Base-by-base conservation (phyloP, 805 yeast species). In the Cyberlindnera maritima region DNA sequence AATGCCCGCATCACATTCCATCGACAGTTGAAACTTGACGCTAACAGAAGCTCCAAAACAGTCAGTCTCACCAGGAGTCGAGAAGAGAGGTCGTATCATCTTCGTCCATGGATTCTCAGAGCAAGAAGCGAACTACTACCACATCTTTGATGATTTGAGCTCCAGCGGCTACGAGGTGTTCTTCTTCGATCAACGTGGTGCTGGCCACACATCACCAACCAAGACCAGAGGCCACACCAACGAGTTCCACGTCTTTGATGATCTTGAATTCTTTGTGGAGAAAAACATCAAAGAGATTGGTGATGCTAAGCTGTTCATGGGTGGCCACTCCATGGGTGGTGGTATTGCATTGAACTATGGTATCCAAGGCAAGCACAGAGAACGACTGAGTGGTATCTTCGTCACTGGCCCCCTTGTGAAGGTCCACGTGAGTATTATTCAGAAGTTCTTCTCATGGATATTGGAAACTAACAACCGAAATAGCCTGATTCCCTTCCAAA, bases 311-410 rank as follows among this genome's bases (percentile, higher is more conserved):
- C 55, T 85, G 28, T 74, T 69, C 55, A 58, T 87, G 39, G 68
- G 76, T 58, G 90, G 92, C 1, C 88, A 82, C 54, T 85, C 90
- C 10, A 85, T 87, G 91, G 96, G 96, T 42, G 92, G 92, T 18
- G 91, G 85, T 0, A 79, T 86, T 42, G 69, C 68, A 0, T 66
- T 86, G 47, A 83, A 81, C 62, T 85, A 86, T 60, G 80, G 78
- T 3, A 71, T 79, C 32, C 59, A 61, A 28, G 91, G 91, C 2
- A 75, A 69, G 48, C 65, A 72, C 57, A 70, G 65, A 38, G 71
- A 74, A 23, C 55, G 70, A 17, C 49, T 86, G 21, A 65, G 68
- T 29, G 79, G 79, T 0, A 71, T 77, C 37, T 64, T 75, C 34
- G 75, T 70, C 0, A 67, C 75, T 29, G 89, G 81, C 1, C 95